Evolutionary conservation across 352 stramenopile genomes (phyloP), one percentile per base, ranked within the genome.

Genomic region (Stephanocyclus meneghinianus): DNA sequence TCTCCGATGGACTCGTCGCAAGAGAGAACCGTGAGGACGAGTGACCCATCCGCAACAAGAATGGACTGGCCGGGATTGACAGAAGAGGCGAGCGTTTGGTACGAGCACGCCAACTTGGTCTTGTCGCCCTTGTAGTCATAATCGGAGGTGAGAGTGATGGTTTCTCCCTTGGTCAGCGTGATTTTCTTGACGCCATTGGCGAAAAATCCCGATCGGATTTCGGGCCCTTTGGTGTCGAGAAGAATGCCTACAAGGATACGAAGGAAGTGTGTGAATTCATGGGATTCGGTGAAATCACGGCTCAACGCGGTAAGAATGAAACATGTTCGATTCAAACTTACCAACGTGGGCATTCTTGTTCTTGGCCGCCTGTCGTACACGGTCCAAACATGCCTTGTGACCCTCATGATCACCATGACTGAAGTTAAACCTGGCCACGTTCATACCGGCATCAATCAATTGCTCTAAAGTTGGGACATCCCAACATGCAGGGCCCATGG

Each of bases 371-470:
- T 92, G 32, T 60, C 93, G 85, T 16, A 96, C 72, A 45, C 92
- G 80, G 82, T 94, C 89, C 57, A 97, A 83, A 16, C 85, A 92
- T 30, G 84, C 86, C 78, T 88, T 87, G 75, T 94, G 90, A 65
- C 80, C 90, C 37, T 91, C 86, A 90, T 99, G 97, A 87, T 99
- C 96, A 69, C 97, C 97, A 87, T 99, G 97, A 69, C 94, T 98
- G 83, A 99, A 99, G 91, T 99, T 99, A 81, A 99, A 96, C 45
- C 97, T 95, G 18, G 96, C 78, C 40, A 99, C 94, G 85, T 98
- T 98, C 95, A 99, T 89, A 48, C 91, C 91, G 32, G 84, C 86
- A 66, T 97, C 92, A 61, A 98, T 96, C 10, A 97, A 83, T 64
- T 95, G 76, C 21, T 96, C 95, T 32, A 99, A 90, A 48, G 85